Conservation (phyloP, 139 green algal genomes). For the Tetraselmis chui region DNA sequence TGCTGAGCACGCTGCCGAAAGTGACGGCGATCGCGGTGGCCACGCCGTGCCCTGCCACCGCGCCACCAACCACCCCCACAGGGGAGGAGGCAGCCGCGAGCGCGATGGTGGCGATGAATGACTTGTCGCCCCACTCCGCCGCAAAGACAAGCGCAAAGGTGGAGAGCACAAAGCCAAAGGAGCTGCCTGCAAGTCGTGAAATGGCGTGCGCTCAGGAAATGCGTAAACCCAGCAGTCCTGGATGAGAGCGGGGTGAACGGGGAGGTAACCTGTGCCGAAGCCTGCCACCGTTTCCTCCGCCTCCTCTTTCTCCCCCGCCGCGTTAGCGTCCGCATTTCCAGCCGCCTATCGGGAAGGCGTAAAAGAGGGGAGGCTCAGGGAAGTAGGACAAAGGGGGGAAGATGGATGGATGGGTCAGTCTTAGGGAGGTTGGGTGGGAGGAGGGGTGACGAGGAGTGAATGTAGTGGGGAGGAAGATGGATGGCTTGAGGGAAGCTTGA, state of each 20-base stretch:
- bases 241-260: neutral
- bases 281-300: constrained; percentile 52
- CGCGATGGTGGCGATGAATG: constrained; percentile 96
- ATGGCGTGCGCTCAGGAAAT: too few relatives aligned
- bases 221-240: too few relatives aligned
- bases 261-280: constrained; percentile 21
- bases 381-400: neutral
- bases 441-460: too few relatives aligned
- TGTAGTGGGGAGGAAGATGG: too few relatives aligned
- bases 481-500: too few relatives aligned
- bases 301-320: constrained; percentile 73
- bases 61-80: constrained; percentile 59
- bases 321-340: constrained; percentile 41
- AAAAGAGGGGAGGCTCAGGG: too few relatives aligned
- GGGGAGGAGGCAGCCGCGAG: constrained; percentile 72
- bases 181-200: too few relatives aligned
- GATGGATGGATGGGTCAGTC: neutral
- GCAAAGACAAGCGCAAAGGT: constrained; percentile 96
- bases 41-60: constrained; percentile 77
- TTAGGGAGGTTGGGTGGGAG: too few relatives aligned
- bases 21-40: constrained; percentile 78
- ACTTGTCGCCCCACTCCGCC: constrained; percentile 98
- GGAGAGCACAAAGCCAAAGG: constrained; percentile 47
- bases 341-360: constrained; percentile 61
- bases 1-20: constrained; percentile 57